These are phyloP conservation scores for Diaporthe aspalathi DNA, from an alignment of 2,329 filamentous ascomycete genomes.

Conservation along the genomic window DNA sequence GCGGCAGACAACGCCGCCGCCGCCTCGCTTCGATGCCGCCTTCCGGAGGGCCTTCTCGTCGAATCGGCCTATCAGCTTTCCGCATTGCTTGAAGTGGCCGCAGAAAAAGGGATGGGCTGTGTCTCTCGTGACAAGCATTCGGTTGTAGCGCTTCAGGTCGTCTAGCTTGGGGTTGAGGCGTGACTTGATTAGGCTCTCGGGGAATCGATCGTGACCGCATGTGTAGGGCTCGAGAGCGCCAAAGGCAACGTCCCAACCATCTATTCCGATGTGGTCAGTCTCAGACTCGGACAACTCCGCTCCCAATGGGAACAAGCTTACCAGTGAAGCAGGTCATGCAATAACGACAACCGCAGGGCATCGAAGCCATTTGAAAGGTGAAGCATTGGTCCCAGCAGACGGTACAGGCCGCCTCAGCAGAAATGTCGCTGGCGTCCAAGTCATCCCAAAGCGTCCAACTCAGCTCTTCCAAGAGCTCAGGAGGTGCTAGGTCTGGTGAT, in stretches of 20 bases:
- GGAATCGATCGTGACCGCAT: constrained; percentile 14
- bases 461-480: background rate
- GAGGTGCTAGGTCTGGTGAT: background rate
- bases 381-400: constrained; percentile 7
- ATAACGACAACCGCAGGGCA: constrained; percentile 19
- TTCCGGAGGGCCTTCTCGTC: constrained; percentile 12
- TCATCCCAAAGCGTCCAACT: constrained; percentile 14
- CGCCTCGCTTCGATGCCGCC: constrained; percentile 11
- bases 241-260: background rate
- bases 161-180: background rate
- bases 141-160: constrained; percentile 20
- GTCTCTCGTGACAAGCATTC: background rate
- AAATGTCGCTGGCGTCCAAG: constrained; percentile 4
- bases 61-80: constrained; percentile 2
- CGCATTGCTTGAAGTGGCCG: constrained; percentile 9
- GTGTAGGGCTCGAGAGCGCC: constrained; percentile 1
- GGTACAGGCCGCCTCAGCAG: background rate
- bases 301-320: background rate
- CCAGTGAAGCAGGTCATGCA: constrained; percentile 8
- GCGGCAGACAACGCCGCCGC: constrained; percentile 17
- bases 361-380: background rate
- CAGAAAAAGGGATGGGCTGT: constrained; percentile 25
- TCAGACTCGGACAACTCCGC: background rate
- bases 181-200: background rate
- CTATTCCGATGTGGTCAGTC: background rate